Base-by-base conservation (phyloP, 805 yeast species). In the Saccharomycopsis vini region DNA sequence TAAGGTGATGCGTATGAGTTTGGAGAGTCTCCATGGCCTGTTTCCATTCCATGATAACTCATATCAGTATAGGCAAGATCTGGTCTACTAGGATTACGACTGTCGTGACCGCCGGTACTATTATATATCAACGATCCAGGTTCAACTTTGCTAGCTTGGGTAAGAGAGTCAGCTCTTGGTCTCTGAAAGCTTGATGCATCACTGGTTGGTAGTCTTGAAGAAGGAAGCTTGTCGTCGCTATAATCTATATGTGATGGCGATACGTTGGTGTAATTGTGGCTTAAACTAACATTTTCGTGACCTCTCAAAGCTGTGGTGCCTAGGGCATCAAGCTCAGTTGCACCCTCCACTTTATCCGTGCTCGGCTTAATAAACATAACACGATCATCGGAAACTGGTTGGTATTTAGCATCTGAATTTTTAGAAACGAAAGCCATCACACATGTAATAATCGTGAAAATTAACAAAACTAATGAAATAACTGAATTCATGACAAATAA, bases 321-420 rank as follows among this genome's bases (percentile, higher is more conserved):
- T 15, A 49, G 42, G 4, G 50, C 52, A 23, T 40, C 47, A 20
- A 49, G 34, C 36, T 49, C 52, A 4, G 52, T 49, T 15, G 44
- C 52, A 9, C 49, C 50, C n/a, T 43, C 33, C 10, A 39, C 15
- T 30, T 46, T 49, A 19, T 55, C 50, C 37, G 60, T 57, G 44
- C 70, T 68, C 55, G 80, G 72, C 50, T 89, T 89, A 58, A 92
- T 84, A 61, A 92, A 92, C n/a, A 96, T 84, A 41, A 84, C 92
- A 60, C 98, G 77, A 59, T 92, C 98, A 62, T 92, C 98, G 55
- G 82, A 83, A 82, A 90, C 83, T 50, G 96, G 97, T 66, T 87
- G 90, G 67, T 92, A 92, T 54, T 95, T 75, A 7, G 90, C 77
- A 63, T 92, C 98, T 42, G 98, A 97, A 61, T 92, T 88, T 69